These are phyloP conservation scores for Blastobotrys arbuscula DNA, from an alignment of 1,139 yeast genomes.

Conservation along the genomic window DNA sequence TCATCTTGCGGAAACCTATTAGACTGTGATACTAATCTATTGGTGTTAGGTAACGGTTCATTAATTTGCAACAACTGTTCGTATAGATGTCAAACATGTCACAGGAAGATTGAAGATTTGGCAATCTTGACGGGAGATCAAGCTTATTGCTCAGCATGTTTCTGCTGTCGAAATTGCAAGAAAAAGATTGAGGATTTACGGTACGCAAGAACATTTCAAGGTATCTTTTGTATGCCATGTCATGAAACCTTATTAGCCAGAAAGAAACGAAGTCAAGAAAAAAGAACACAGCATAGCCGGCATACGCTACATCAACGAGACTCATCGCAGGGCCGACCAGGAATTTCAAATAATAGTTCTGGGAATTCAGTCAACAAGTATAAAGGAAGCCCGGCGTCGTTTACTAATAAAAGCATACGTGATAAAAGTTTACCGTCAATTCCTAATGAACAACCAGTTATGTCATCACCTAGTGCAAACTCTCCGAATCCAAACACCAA, in stretches of 20 bases:
- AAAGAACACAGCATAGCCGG: conserved; percentile 1
- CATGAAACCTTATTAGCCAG: conserved; percentile 78
- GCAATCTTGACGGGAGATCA: conserved; percentile 94
- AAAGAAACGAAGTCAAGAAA: conserved; percentile 31
- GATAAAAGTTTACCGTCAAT: conserved; percentile 30
- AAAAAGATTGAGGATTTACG: conserved; percentile 81
- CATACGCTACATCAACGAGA: conserved; percentile 8
- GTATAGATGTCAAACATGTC: conserved; percentile 82
- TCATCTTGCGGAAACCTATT: conserved; percentile 71
- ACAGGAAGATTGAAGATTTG: conserved; percentile 84
- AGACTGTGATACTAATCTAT: conserved; percentile 83
- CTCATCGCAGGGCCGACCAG: not conserved
- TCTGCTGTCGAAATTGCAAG: conserved; percentile 86
- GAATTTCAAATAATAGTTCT: conserved; percentile 1
- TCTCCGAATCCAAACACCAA: not conserved
- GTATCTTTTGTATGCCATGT: conserved; percentile 88
- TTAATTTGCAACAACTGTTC: conserved; percentile 88
- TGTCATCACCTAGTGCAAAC: not conserved
- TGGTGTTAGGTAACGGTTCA: conserved; percentile 89
- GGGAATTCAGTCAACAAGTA: conserved; percentile 2
- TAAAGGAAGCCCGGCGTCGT: conserved; percentile 6
- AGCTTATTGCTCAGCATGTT: conserved; percentile 89
- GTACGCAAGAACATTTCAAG: conserved; percentile 91
- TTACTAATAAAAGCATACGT: not conserved
- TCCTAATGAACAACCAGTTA: conserved; percentile 16